Evolutionary conservation across 306 rosid species (phyloP), one percentile per base, ranked within the genome.

Genomic region (Acacia acuminata): DNA sequence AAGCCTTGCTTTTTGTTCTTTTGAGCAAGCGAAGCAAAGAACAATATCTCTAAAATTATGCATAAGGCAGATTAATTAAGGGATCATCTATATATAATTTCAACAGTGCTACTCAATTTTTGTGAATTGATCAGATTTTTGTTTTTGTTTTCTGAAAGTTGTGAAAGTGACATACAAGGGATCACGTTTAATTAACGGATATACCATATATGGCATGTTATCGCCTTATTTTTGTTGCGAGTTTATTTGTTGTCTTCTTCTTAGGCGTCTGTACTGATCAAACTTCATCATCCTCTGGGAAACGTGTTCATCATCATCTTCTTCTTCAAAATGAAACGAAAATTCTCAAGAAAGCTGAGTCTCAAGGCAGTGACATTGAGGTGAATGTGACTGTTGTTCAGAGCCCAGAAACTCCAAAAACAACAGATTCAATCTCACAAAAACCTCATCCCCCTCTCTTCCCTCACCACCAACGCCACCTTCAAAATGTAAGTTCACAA

Each of bases 401-500:
- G 63, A 71, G 76, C 38, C 84, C 79, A 71, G 79, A 84, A n/a
- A 12, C 36, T 71, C 86, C 75, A 9, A 75, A 56, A 68, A 82
- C 87, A 73, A 40, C 81, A 20, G 70, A 84, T 50, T 70, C 65
- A 38, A 76, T 60, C 36, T 56, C 76, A 78, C 25, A 76, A 79
- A 81, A 64, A 22, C 53, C 61, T 7, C 86, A 44, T 36, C 67
- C 34, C 27, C 67, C 34, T 73, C 47, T 15, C 75, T 22, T 25
- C 44, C 22, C 36, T 4, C 75, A 20, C 58, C 85, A 25, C 45
- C 86, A 48, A 11, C 81, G 61, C 19, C 84, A 81, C 78, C 73
- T 90, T 75, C 79, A 34, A 72, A 81, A 79, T 56, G 91, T 90
- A 84, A 86, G 93, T 43, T 76, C 25, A 44, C 15, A 10, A 40